phyloP scores from a whole-genome alignment of 805 yeast species.

The Yamadazyma kitorensis region DNA sequence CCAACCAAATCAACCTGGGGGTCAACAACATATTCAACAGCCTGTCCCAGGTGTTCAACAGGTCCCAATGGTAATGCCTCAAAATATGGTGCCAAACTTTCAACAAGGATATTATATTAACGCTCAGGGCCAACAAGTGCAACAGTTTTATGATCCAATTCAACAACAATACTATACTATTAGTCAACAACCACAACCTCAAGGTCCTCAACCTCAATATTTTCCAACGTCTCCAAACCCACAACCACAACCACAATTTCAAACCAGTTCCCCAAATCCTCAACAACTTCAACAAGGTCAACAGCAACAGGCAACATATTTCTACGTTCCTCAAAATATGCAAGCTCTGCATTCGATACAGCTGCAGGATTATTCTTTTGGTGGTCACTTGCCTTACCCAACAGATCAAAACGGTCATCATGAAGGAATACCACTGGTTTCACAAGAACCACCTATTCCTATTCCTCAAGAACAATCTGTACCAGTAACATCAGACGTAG shows the following conservation, averaged over 20 bases:
- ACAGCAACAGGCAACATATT: constrained; percentile 5
- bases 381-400: constrained; percentile 19
- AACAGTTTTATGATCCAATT: constrained; percentile 42
- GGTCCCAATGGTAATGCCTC: constrained; percentile 14
- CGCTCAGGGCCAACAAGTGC: constrained; percentile 30
- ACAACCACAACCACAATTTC: constrained; percentile 18
- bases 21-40: not conserved
- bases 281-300: constrained; percentile 8
- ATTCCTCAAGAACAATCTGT: no score
- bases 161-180: constrained; percentile 43
- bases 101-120: constrained; percentile 20
- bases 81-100: constrained; percentile 10
- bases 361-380: constrained; percentile 12
- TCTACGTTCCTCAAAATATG: constrained; percentile 3
- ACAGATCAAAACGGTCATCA: constrained; percentile 5
- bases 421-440: not conserved
- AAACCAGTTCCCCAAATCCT: constrained; percentile 13
- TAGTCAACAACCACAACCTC: constrained; percentile 28
- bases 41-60: constrained; percentile 10
- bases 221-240: constrained; percentile 37
- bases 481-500: no score
- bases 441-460: not conserved
- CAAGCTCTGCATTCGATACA: constrained; percentile 7
- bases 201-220: constrained; percentile 35
- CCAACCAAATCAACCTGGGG: not conserved